These are phyloP conservation scores for Hericium erinaceus DNA, from an alignment of 768 basidiomycete species.

Conservation along the genomic window DNA sequence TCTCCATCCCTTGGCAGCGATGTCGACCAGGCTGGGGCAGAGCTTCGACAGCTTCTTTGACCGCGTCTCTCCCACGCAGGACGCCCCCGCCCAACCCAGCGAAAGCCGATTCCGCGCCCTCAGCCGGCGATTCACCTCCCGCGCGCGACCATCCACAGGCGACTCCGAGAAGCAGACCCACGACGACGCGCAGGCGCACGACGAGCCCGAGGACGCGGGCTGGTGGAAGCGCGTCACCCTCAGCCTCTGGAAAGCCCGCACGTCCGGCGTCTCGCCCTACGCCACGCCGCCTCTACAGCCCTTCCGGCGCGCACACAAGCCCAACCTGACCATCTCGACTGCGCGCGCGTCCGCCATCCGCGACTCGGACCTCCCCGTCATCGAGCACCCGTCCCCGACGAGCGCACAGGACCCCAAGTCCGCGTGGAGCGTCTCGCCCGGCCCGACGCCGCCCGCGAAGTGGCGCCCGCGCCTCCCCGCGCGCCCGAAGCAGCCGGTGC, in stretches of 20 bases:
- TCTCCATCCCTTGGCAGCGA: slow-evolving; percentile 10
- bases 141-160: slow-evolving; percentile 24
- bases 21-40: slow-evolving; percentile 26
- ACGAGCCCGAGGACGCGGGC: background rate
- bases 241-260: slow-evolving; percentile 16
- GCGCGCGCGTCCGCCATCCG: slow-evolving; percentile 26
- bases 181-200: background rate
- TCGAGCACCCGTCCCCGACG: slow-evolving; percentile 20
- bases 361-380: slow-evolving; percentile 17
- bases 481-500: slow-evolving; percentile 27
- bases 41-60: slow-evolving; percentile 40
- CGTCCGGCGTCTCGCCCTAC: slow-evolving; percentile 5
- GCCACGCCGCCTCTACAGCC: slow-evolving; percentile 1
- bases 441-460: slow-evolving; percentile 15
- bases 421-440: slow-evolving; percentile 24
- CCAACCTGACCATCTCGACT: slow-evolving; percentile 34
- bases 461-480: slow-evolving; percentile 10
- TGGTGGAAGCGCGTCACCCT: slow-evolving; percentile 11
- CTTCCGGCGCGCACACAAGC: slow-evolving; percentile 7
- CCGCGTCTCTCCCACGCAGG: slow-evolving; percentile 16
- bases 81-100: background rate
- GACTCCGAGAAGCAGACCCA: background rate
- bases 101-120: background rate
- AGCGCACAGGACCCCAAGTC: slow-evolving; percentile 17
- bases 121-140: slow-evolving; percentile 20